Conservation (phyloP, 257 asterid genomes). For the Solanum ahanhuiri region DNA sequence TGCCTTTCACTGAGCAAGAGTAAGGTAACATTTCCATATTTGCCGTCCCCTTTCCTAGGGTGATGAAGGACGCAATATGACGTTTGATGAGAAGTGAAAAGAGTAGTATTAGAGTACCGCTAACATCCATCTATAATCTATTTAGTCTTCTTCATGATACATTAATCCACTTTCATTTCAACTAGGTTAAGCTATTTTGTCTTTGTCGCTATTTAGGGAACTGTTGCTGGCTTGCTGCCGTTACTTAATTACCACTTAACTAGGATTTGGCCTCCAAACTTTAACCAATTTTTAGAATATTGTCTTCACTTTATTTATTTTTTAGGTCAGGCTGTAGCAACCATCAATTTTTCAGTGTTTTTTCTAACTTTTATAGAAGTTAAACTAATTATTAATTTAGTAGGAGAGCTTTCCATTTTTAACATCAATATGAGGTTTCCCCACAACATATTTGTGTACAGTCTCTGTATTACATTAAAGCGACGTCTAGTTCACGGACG, state of each 20-base stretch:
- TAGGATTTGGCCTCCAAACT: not conserved
- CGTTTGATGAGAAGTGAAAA: not conserved
- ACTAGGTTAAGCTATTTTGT: not conserved
- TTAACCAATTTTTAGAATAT: not conserved
- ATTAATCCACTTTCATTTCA: not conserved
- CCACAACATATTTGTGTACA: not conserved
- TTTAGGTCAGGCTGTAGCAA: not conserved
- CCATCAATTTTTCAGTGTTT: not conserved
- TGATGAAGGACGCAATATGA: not conserved
- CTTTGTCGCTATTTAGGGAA: not conserved
- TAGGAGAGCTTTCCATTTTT: not conserved
- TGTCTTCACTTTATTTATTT: not conserved
- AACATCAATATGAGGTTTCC: not conserved
- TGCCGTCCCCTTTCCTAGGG: not conserved
- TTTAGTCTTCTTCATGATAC: not conserved
- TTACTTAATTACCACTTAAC: not conserved
- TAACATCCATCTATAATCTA: not conserved
- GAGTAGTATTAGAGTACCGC: not conserved
- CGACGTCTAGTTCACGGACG: not conserved
- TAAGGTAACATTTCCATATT: not conserved
- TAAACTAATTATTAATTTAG: not conserved
- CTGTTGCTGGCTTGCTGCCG: not conserved
- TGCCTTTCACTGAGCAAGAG: not conserved
- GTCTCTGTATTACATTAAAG: not conserved
- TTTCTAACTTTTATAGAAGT: not conserved